phyloP scores from a whole-genome alignment of 192 early-diverging fungal genomes.

The Entomortierella beljakovae region DNA sequence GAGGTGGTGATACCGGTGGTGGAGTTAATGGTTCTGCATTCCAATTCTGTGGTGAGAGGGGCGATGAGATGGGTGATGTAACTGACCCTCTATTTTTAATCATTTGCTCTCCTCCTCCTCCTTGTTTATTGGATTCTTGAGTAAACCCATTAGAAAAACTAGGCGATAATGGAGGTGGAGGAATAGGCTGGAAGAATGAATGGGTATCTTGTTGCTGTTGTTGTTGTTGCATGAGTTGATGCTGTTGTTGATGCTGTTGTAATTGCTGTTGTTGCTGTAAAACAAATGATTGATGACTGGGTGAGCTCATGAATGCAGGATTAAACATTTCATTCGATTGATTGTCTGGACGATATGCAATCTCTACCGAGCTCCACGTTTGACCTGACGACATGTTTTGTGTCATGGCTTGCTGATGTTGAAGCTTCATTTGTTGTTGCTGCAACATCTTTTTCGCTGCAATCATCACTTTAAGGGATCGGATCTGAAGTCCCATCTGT shows the following conservation, averaged over 20 bases:
- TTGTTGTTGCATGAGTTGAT: slow-evolving; percentile 13
- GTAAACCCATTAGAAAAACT: slow-evolving; percentile 16
- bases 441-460: slow-evolving; percentile 67
- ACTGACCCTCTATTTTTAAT: slow-evolving; percentile 18
- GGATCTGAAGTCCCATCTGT: slow-evolving; percentile 73
- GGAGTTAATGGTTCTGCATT: slow-evolving; percentile 48
- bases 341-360: not conserved
- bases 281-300: not conserved
- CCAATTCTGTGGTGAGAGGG: slow-evolving; percentile 36
- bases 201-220: slow-evolving; percentile 41
- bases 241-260: not conserved
- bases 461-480: slow-evolving; percentile 65
- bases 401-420: slow-evolving; percentile 45
- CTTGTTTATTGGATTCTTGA: slow-evolving; percentile 22
- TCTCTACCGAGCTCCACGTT: slow-evolving; percentile 9
- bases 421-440: slow-evolving; percentile 59
- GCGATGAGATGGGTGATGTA: slow-evolving; percentile 16
- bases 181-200: slow-evolving; percentile 42
- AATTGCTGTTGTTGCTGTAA: no score
- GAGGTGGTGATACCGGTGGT: slow-evolving; percentile 37
- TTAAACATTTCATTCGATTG: not conserved
- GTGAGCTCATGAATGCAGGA: not conserved
- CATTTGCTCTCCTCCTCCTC: slow-evolving; percentile 27
- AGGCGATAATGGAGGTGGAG: slow-evolving; percentile 40
- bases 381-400: slow-evolving; percentile 22